Conservation (phyloP, 2,329 filamentous ascomycete species). For the Cucurbitaria berberidis region DNA sequence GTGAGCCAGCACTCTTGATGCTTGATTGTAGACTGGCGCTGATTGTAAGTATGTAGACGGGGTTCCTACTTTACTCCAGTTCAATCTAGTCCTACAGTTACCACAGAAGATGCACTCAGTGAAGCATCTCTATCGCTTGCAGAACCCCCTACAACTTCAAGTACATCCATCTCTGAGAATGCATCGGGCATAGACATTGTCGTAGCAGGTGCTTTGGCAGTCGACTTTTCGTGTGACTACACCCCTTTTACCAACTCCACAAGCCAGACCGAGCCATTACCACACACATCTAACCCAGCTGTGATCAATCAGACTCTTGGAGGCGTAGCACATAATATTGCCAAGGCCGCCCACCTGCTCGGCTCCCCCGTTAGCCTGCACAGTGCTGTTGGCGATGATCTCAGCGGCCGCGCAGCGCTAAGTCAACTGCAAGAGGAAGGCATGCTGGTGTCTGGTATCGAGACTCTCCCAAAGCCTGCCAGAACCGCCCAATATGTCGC, state of each 20-base stretch:
- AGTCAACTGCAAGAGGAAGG: conserved; percentile 68
- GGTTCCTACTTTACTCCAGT: conserved; percentile 31
- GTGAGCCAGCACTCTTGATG: conserved; percentile 46
- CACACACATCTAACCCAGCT: conserved; percentile 86
- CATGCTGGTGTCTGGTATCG: conserved; percentile 69
- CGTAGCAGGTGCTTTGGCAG: conserved; percentile 86
- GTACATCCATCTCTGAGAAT: conserved; percentile 8
- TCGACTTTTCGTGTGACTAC: conserved; percentile 88
- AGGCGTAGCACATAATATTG: conserved; percentile 91
- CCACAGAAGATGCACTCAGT: conserved; percentile 14
- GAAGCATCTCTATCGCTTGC: conserved; percentile 23
- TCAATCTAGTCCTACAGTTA: conserved; percentile 20
- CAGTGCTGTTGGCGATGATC: conserved; percentile 81
- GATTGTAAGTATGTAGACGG: conserved; percentile 48
- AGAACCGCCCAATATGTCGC: conserved; percentile 91
- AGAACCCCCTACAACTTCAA: conserved; percentile 14
- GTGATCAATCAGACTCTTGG: conserved; percentile 82
- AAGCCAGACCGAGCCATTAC: conserved; percentile 54
- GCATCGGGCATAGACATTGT: conserved; percentile 64
- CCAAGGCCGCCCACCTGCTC: conserved; percentile 77
- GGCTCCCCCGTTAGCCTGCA: conserved; percentile 73
- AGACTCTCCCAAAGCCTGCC: conserved; percentile 50
- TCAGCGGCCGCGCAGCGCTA: conserved; percentile 76
- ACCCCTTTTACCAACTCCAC: conserved; percentile 52
- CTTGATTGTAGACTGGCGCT: conserved; percentile 38